Conservation (phyloP, 495 filamentous ascomycete genomes). For the Annulohypoxylon maeteangense region DNA sequence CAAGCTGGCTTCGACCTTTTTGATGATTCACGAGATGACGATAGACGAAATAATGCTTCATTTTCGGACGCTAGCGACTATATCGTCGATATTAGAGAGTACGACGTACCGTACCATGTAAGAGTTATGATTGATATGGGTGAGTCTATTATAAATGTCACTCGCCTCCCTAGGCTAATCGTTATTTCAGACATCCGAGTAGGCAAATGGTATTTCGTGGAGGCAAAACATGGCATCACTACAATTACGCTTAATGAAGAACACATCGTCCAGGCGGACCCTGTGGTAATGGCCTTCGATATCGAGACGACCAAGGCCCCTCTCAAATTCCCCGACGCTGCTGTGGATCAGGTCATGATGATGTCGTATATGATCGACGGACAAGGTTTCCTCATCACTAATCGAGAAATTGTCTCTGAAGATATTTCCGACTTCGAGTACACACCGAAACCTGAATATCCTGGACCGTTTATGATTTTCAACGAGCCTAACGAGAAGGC, state of each 20-base stretch:
- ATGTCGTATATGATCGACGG: conserved; percentile 99
- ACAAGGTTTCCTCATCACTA: conserved; percentile 97
- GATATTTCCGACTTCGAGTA: conserved; percentile 99
- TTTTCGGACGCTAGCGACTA: conserved; percentile 93
- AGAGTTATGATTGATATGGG: conserved; percentile 96
- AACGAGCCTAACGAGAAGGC: conserved; percentile 95
- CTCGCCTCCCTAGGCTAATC: conserved; percentile 39
- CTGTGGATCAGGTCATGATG: conserved; percentile 99
- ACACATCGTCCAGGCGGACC: conserved; percentile 86
- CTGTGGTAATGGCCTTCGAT: conserved; percentile 96
- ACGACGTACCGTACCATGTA: conserved; percentile 99
- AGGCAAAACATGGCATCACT: conserved; percentile 89
- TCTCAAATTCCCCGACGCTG: conserved; percentile 96
- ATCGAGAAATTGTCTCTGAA: conserved; percentile 96
- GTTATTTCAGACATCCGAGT: conserved; percentile 80
- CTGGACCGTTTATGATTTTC: conserved; percentile 94
- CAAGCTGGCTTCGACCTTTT: conserved; percentile 94
- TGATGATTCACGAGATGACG: conserved; percentile 87
- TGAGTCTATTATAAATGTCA: conserved; percentile 49
- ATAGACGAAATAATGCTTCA: conserved; percentile 80
- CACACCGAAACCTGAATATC: conserved; percentile 95
- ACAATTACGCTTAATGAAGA: conserved; percentile 87
- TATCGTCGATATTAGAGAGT: conserved; percentile 98
- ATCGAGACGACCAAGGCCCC: conserved; percentile 98
- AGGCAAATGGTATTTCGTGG: conserved; percentile 96